Conservation (phyloP, 108 stramenopile genomes). For the Cyclotella choctawhatcheeana region DNA sequence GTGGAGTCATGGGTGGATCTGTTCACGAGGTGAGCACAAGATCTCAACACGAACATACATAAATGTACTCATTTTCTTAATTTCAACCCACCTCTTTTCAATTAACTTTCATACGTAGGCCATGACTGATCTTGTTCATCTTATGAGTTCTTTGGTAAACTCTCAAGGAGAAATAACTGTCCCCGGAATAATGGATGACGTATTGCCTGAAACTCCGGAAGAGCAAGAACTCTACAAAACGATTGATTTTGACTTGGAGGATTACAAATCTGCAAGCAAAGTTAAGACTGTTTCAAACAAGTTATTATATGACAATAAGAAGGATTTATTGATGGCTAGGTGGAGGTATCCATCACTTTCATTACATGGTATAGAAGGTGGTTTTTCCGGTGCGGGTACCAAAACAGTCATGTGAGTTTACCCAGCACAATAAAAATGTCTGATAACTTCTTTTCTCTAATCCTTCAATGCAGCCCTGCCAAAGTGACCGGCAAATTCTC, state of each 20-base stretch:
- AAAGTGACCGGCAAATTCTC: slow-evolving; percentile 86
- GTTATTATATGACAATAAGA: slow-evolving; percentile 69
- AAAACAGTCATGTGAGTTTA: slow-evolving; percentile 75
- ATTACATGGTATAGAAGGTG: slow-evolving; percentile 88
- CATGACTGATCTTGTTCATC: slow-evolving; percentile 77
- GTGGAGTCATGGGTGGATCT: slow-evolving; percentile 78
- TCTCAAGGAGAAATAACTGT: slow-evolving; percentile 74
- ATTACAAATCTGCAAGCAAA: slow-evolving; percentile 64
- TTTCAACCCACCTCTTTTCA: no score
- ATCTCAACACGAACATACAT: background rate
- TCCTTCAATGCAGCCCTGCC: slow-evolving; percentile 40
- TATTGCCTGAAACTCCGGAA: slow-evolving; percentile 69
- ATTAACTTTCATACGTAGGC: slow-evolving; percentile 28
- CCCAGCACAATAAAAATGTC: no score
- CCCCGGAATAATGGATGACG: slow-evolving; percentile 79
- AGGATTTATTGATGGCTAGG: slow-evolving; percentile 72
- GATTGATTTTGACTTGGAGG: slow-evolving; percentile 77
- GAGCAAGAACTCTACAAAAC: slow-evolving; percentile 73
- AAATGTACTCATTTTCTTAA: background rate
- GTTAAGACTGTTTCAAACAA: slow-evolving; percentile 59
- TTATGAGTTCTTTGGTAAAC: slow-evolving; percentile 78
- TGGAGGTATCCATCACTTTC: slow-evolving; percentile 89
- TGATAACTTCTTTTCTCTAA: no score
- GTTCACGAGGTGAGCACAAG: slow-evolving; percentile 67
- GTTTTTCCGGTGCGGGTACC: slow-evolving; percentile 77